phyloP scores from a whole-genome alignment of 2,329 filamentous ascomycete genomes.

The Graphilbum fragrans region DNA sequence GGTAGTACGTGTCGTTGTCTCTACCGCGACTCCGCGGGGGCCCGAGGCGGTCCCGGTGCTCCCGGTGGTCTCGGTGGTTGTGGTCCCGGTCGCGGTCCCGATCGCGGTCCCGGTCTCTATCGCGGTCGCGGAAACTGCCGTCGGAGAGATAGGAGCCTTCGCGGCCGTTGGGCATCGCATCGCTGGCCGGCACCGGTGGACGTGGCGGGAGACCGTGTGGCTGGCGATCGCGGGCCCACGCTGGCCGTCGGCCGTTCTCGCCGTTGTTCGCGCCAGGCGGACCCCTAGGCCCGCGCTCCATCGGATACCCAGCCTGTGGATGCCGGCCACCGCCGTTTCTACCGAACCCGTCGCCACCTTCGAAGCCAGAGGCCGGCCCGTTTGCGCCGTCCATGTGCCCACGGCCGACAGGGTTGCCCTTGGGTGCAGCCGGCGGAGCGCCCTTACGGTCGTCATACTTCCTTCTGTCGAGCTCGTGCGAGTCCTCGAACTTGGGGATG shows the following conservation, averaged over 20 bases:
- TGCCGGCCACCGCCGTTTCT: constrained; percentile 28
- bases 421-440: constrained; percentile 77
- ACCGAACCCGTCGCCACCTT: constrained; percentile 34
- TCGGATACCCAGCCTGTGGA: constrained; percentile 16
- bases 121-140: constrained; percentile 20
- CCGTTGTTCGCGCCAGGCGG: neutral
- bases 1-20: constrained; percentile 36
- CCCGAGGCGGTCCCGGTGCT: constrained; percentile 8
- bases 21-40: constrained; percentile 12
- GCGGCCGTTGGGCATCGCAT: constrained; percentile 22
- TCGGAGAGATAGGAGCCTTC: constrained; percentile 21
- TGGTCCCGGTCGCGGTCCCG: constrained; percentile 2
- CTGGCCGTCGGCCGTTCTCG: constrained; percentile 30
- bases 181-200: constrained; percentile 33
- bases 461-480: constrained; percentile 88
- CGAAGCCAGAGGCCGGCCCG: constrained; percentile 37
- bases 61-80: neutral
- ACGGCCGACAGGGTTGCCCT: constrained; percentile 79
- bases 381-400: constrained; percentile 35
- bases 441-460: constrained; percentile 82
- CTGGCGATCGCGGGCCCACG: constrained; percentile 41
- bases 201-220: constrained; percentile 31
- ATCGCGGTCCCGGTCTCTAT: constrained; percentile 16
- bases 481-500: constrained; percentile 85
- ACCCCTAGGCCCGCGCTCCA: constrained; percentile 19